Base-by-base conservation (phyloP, 139 green algal species). In the Micractinium conductrix region DNA sequence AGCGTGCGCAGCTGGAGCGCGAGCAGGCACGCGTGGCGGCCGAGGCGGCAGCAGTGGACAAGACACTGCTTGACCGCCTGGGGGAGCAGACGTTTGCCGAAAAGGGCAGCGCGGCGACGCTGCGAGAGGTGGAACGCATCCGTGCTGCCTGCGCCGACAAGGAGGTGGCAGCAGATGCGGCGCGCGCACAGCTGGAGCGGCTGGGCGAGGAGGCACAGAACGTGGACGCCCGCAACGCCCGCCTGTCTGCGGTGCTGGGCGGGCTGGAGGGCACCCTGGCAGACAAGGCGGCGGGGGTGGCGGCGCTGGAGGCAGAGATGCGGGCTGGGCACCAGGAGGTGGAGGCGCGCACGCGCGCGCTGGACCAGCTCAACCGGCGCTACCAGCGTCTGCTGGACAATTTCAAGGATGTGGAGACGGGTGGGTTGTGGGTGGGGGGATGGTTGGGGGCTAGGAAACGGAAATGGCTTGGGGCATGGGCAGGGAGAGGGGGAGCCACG, bases 151-250 rank as follows among this genome's bases (percentile, higher is more conserved):
- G 95, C 14, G 84, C 87, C 24, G 85, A 92, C 40, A 84, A 94
- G 86, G 90, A 96, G 87, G 89, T 94, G 72, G 48, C 67, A 17
- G 84, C 90, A 35, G 85, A 95, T 65, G 84, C 93, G 74, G 81
- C 94, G 38, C 90, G 95, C 84, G 97, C 97, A 78, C 93, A 97
- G 88, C 81, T 98, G 71, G 94, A 94, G 14, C 93, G 94, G 89
- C 85, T 96, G 69, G 85, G 91, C 78, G 89, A 93, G 65, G 60
- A 93, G 68, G 21, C 43, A 8, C 35, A 55, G 28, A 42, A 40
- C 74, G 95, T 92, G 1, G 83, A 96, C 85, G 89, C 88, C 2
- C 91, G 94, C 86, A 96, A 96, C 79, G 74, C 78, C 33, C 86
- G 89, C 30, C 89, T 98, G 82, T 60, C 86, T 16, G 92, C 95